These are phyloP conservation scores for Fusarium sp. DNA, from an alignment of 2,329 filamentous ascomycete species.

Conservation along the genomic window DNA sequence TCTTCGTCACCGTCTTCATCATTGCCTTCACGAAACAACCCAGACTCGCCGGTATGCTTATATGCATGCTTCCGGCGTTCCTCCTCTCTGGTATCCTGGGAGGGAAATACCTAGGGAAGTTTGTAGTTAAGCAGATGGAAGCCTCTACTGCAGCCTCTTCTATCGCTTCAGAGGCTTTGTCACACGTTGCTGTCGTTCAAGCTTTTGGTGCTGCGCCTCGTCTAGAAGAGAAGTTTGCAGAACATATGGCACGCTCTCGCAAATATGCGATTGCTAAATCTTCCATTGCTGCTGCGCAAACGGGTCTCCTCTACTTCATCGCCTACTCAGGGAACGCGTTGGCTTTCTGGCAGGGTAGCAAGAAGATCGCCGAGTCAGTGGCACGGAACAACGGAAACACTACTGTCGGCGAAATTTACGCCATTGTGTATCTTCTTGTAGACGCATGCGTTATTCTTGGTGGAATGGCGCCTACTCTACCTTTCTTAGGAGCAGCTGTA, in stretches of 20 bases:
- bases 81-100: constrained; percentile 69
- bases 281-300: constrained; percentile 65
- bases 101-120: constrained; percentile 66
- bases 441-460: constrained; percentile 73
- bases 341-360: constrained; percentile 75
- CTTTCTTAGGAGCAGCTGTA: constrained; percentile 69
- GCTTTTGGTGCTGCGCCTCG: constrained; percentile 68
- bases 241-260: constrained; percentile 56
- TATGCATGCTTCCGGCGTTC: constrained; percentile 72
- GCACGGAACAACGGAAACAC: constrained; percentile 50
- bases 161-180: constrained; percentile 71
- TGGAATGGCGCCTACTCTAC: constrained; percentile 71
- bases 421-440: constrained; percentile 66
- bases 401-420: constrained; percentile 59
- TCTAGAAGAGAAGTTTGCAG: constrained; percentile 62
- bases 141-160: constrained; percentile 62
- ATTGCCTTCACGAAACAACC: constrained; percentile 74
- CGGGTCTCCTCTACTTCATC: constrained; percentile 73
- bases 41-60: constrained; percentile 71
- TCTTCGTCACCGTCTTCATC: constrained; percentile 75
- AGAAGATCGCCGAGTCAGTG: constrained; percentile 58
- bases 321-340: constrained; percentile 74
- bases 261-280: constrained; percentile 68
- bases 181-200: constrained; percentile 70
- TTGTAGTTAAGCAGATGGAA: constrained; percentile 61